These are phyloP conservation scores for Pueraria montana DNA, from an alignment of 306 rosid species.

Conservation along the genomic window DNA sequence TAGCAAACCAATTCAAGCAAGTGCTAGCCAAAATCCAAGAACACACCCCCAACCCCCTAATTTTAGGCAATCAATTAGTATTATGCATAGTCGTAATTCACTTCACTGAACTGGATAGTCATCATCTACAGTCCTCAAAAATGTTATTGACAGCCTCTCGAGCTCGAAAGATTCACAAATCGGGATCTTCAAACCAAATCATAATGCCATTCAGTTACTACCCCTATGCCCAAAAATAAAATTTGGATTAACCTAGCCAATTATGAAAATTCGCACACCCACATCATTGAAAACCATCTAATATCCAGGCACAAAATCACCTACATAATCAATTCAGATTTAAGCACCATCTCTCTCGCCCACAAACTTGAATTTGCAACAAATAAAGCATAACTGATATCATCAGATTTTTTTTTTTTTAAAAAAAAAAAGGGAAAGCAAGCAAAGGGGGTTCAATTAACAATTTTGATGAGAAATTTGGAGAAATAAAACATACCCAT, in stretches of 20 bases:
- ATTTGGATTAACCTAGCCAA: constrained; percentile 22
- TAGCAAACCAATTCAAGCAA: constrained; percentile 24
- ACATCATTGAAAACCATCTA: background rate
- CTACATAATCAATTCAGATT: background rate
- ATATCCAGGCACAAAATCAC: background rate
- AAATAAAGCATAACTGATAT: background rate
- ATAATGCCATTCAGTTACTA: background rate
- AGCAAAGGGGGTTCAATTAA: constrained; percentile 32
- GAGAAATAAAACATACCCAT: background rate
- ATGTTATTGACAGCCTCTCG: background rate
- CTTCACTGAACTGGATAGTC: constrained; percentile 1
- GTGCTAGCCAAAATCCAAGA: background rate
- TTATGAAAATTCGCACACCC: background rate
- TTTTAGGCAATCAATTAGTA: background rate
- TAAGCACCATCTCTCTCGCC: background rate
- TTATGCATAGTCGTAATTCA: background rate
- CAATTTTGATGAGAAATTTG: background rate
- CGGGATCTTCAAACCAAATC: constrained; percentile 12
- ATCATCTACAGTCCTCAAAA: background rate
- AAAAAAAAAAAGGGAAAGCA: background rate
- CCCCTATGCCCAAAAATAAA: too few species aligned
- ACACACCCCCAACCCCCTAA: background rate
- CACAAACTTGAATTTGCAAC: constrained; percentile 8
- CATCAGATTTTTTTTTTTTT: background rate
- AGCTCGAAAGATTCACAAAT: background rate